Conservation (phyloP, 2,329 filamentous ascomycete species). For the Calonectria pauciramosa region DNA sequence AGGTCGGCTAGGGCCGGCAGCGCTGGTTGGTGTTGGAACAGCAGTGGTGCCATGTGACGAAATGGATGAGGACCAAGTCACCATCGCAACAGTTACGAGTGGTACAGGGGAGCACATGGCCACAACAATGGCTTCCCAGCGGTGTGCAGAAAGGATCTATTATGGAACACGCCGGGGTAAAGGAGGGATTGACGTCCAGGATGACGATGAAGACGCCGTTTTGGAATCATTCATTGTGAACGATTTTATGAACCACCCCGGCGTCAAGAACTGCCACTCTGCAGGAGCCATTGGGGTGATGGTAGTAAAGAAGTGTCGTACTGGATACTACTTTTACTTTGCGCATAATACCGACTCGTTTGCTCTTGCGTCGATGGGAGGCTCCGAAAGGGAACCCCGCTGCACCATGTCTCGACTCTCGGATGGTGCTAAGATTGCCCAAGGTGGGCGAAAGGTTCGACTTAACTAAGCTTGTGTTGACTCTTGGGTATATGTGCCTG, state of each 20-base stretch:
- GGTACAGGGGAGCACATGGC: constrained; percentile 99
- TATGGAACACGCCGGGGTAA: constrained; percentile 72
- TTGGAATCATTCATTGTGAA: constrained; percentile 82
- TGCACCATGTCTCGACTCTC: constrained; percentile 89
- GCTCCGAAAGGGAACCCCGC: constrained; percentile 78
- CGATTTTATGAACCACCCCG: constrained; percentile 95
- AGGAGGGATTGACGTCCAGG: constrained; percentile 73
- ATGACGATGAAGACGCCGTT: constrained; percentile 82
- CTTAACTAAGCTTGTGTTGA: constrained; percentile 42
- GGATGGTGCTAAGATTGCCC: constrained; percentile 65
- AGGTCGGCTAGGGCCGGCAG: constrained; percentile 91
- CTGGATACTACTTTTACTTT: constrained; percentile 89
- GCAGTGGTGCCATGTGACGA: constrained; percentile 85
- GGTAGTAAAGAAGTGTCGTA: constrained; percentile 84
- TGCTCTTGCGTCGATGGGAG: constrained; percentile 90
- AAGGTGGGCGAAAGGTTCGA: constrained; percentile 66
- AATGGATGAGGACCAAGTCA: constrained; percentile 76
- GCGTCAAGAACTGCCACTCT: constrained; percentile 83
- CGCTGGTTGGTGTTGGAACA: constrained; percentile 91
- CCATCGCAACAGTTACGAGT: constrained; percentile 88
- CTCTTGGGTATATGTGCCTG: not conserved
- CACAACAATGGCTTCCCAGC: constrained; percentile 90
- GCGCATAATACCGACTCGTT: constrained; percentile 95
- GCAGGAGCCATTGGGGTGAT: constrained; percentile 92
- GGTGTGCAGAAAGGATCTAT: constrained; percentile 89